These are phyloP conservation scores for Helicostylum pulchrum DNA, from an alignment of 192 early-diverging fungal species.

Conservation along the genomic window DNA sequence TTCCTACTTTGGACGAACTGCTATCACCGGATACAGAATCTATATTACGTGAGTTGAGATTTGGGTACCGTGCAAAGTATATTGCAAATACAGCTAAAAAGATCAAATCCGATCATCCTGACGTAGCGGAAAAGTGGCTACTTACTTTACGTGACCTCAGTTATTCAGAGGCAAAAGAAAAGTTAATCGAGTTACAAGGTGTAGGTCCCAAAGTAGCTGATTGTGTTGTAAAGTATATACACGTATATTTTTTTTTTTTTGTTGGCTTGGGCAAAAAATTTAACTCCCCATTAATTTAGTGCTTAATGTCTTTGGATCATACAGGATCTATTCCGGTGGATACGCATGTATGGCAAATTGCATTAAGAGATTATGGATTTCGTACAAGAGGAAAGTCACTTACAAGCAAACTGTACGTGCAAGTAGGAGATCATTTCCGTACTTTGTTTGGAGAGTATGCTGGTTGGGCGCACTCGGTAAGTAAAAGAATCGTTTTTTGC, in stretches of 20 bases:
- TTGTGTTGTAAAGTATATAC: slow-evolving; percentile 62
- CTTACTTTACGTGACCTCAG: slow-evolving; percentile 48
- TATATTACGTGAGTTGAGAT: slow-evolving; percentile 71
- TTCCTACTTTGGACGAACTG: slow-evolving; percentile 62
- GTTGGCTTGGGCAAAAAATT: no score
- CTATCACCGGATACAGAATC: slow-evolving; percentile 54
- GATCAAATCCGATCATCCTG: slow-evolving; percentile 38
- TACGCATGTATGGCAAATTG: slow-evolving; percentile 97
- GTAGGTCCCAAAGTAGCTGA: slow-evolving; percentile 97
- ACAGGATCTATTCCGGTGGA: slow-evolving; percentile 80
- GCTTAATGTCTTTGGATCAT: slow-evolving; percentile 90
- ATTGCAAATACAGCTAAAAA: slow-evolving; percentile 68
- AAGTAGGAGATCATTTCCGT: slow-evolving; percentile 68
- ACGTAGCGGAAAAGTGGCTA: slow-evolving; percentile 60
- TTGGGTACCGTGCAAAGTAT: slow-evolving; percentile 95
- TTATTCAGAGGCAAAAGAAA: slow-evolving; percentile 57
- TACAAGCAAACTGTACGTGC: slow-evolving; percentile 62
- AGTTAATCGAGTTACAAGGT: slow-evolving; percentile 71
- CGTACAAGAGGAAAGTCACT: slow-evolving; percentile 49
- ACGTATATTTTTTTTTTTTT: neutral
- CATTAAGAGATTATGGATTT: slow-evolving; percentile 72
- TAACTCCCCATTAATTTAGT: slow-evolving; percentile 22
- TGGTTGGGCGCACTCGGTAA: slow-evolving; percentile 79
- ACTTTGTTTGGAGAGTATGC: slow-evolving; percentile 74
- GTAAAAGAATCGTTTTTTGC: no score